phyloP scores from a whole-genome alignment of 1,284 basidiomycete genomes.

The Lentinus polychrous region DNA sequence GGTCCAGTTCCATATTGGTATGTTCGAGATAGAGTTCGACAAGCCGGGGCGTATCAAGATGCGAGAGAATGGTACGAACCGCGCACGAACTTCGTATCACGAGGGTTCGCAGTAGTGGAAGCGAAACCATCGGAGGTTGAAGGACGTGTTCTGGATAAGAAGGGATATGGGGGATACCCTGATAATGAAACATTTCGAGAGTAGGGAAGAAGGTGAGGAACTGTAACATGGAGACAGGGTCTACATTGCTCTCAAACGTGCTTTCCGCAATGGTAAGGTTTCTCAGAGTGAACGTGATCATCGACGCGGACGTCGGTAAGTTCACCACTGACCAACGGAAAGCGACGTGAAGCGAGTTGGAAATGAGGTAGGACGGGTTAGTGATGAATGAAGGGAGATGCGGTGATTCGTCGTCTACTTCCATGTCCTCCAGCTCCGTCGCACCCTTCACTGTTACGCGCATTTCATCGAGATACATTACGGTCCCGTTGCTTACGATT shows the following conservation, averaged over 20 bases:
- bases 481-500: constrained; percentile 7
- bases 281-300: constrained; percentile 47
- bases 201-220: constrained; percentile 54
- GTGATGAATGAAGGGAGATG: constrained; percentile 7
- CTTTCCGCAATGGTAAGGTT: constrained; percentile 49
- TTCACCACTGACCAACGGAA: constrained; percentile 26
- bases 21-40: constrained; percentile 53
- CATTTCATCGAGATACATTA: constrained; percentile 7
- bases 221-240: constrained; percentile 42
- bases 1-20: constrained; percentile 54
- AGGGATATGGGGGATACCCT: constrained; percentile 44
- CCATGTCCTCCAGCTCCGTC: constrained; percentile 5
- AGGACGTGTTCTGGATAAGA: constrained; percentile 25
- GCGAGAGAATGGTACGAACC: constrained; percentile 56
- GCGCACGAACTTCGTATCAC: constrained; percentile 51
- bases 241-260: constrained; percentile 28
- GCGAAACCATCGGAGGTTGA: constrained; percentile 34
- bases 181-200: constrained; percentile 49
- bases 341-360: constrained; percentile 9
- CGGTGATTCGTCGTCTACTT: constrained; percentile 1
- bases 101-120: constrained; percentile 50
- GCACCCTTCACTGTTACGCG: constrained; percentile 11
- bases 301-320: constrained; percentile 35
- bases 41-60: constrained; percentile 49
- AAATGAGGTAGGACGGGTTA: background rate